A percentile compares a stretch with the other conserved stretches of the same genome.
These are phyloP conservation scores for Prunus padus DNA, from an alignment of 306 rosid genomes.

Conservation along the genomic window DNA sequence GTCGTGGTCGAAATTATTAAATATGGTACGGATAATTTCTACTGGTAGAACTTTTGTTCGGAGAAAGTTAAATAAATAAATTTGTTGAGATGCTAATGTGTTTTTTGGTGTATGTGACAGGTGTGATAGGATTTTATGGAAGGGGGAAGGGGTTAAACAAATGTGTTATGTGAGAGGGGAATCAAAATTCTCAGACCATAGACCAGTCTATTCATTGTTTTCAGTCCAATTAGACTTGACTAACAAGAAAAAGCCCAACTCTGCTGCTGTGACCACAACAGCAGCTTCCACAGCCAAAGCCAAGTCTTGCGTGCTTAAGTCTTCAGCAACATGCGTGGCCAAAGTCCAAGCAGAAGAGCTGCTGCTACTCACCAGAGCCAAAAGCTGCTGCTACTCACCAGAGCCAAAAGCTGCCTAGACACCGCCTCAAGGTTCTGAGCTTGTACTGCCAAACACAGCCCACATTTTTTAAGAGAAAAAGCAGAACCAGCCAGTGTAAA, in stretches of 20 bases:
- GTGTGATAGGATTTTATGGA: slow-evolving; percentile 97
- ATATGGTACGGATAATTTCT: not conserved
- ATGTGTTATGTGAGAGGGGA: slow-evolving; percentile 77
- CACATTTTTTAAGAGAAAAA: not conserved
- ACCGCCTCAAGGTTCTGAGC: slow-evolving; percentile 11
- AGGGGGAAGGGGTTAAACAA: slow-evolving; percentile 77
- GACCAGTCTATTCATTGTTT: slow-evolving; percentile 77
- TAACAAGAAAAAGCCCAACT: slow-evolving; percentile 21
- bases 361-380: slow-evolving; percentile 37
- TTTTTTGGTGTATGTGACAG: slow-evolving; percentile 29
- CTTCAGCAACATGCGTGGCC: slow-evolving; percentile 45
- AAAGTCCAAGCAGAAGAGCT: slow-evolving; percentile 88
- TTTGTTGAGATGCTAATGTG: not conserved
- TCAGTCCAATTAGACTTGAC: slow-evolving; percentile 44
- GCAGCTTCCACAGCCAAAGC: slow-evolving; percentile 16
- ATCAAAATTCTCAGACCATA: slow-evolving; percentile 91
- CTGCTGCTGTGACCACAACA: slow-evolving; percentile 30
- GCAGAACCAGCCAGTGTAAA: not conserved
- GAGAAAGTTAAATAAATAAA: not conserved
- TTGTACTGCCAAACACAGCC: not conserved
- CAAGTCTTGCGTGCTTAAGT: not conserved
- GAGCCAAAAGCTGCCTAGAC: slow-evolving; percentile 24
- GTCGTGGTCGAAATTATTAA: not conserved
- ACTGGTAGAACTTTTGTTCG: not conserved
- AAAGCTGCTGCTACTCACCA: slow-evolving; percentile 36